Evolutionary conservation across 108 stramenopile genomes (phyloP).

Genomic region (Mediolabrus comicus): DNA sequence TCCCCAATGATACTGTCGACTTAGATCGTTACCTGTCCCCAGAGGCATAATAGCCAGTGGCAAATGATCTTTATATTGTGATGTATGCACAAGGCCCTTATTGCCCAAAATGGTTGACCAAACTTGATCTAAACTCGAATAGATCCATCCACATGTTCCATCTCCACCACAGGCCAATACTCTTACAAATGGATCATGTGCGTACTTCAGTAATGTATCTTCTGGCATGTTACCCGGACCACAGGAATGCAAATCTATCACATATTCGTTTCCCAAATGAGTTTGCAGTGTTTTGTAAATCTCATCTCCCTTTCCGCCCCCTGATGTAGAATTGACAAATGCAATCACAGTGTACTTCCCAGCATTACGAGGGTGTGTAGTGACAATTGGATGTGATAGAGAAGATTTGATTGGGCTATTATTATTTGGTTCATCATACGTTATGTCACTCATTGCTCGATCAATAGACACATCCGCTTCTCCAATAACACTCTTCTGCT

Average conservation of each 20-base stretch:
- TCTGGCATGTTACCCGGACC: slow-evolving; percentile 51
- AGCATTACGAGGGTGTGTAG: slow-evolving; percentile 40
- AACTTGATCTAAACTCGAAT: slow-evolving; percentile 57
- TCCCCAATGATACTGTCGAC: slow-evolving; percentile 68
- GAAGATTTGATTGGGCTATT: background rate
- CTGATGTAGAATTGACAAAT: slow-evolving; percentile 49
- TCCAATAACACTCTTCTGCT: background rate
- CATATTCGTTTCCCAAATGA: slow-evolving; percentile 30
- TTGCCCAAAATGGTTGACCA: slow-evolving; percentile 37
- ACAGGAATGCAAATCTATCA: slow-evolving; percentile 53
- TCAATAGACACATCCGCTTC: background rate
- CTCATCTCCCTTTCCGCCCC: slow-evolving; percentile 38
- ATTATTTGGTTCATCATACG: too few species aligned
- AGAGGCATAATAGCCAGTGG: slow-evolving; percentile 79
- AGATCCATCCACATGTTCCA: slow-evolving; percentile 76
- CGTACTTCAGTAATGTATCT: slow-evolving; percentile 44
- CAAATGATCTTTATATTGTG: slow-evolving; percentile 40
- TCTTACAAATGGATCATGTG: slow-evolving; percentile 47
- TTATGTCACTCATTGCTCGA: too few species aligned
- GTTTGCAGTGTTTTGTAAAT: slow-evolving; percentile 23
- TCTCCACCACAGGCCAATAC: slow-evolving; percentile 72
- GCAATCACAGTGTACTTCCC: slow-evolving; percentile 48
- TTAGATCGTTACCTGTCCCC: slow-evolving; percentile 73
- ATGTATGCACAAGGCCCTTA: slow-evolving; percentile 16
- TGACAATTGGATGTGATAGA: background rate